Evolutionary conservation across 495 filamentous ascomycete genomes (phyloP).

Genomic region (Xylaria nigripes): DNA sequence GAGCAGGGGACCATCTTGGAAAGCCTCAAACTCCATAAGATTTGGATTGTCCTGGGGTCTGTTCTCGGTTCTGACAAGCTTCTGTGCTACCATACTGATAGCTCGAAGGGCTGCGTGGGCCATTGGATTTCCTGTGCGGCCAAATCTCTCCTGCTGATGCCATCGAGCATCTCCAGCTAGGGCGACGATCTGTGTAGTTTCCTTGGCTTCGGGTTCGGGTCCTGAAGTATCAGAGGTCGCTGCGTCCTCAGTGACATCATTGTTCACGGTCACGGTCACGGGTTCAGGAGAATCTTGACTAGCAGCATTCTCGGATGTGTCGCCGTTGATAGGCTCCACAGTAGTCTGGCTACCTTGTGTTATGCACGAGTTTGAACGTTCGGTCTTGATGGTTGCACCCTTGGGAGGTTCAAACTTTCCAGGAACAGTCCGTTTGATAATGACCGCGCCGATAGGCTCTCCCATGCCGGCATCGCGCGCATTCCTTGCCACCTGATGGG

Average conservation of each 20-base stretch:
- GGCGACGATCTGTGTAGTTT: conserved; percentile 47
- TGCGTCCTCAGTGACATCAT: conserved; percentile 10
- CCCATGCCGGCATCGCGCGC: conserved; percentile 50
- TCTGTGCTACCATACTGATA: conserved; percentile 78
- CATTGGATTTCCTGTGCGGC: conserved; percentile 57
- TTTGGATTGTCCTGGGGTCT: conserved; percentile 15
- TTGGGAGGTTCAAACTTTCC: conserved; percentile 31
- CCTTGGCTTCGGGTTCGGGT: conserved; percentile 27
- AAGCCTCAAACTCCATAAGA: conserved; percentile 38
- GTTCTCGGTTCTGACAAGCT: conserved; percentile 44
- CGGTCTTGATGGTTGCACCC: conserved; percentile 16
- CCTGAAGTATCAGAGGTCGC: conserved; percentile 15
- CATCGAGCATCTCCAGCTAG: conserved; percentile 75
- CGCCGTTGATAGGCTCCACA: conserved; percentile 12
- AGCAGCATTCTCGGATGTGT: conserved; percentile 6
- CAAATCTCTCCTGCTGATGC: conserved; percentile 39
- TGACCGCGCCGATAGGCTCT: conserved; percentile 68
- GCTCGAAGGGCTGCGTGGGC: conserved; percentile 77
- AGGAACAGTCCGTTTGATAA: conserved; percentile 51
- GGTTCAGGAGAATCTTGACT: background rate
- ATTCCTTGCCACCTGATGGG: conserved; percentile 53
- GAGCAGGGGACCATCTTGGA: conserved; percentile 38
- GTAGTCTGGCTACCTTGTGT: conserved; percentile 4
- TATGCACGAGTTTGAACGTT: conserved; percentile 11
- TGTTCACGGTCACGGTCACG: conserved; percentile 6